Percentiles rank a stretch among this genome's conserved stretches.
These are phyloP conservation scores for Citrullus mucosospermus DNA, from an alignment of 306 rosid species.

Conservation along the genomic window DNA sequence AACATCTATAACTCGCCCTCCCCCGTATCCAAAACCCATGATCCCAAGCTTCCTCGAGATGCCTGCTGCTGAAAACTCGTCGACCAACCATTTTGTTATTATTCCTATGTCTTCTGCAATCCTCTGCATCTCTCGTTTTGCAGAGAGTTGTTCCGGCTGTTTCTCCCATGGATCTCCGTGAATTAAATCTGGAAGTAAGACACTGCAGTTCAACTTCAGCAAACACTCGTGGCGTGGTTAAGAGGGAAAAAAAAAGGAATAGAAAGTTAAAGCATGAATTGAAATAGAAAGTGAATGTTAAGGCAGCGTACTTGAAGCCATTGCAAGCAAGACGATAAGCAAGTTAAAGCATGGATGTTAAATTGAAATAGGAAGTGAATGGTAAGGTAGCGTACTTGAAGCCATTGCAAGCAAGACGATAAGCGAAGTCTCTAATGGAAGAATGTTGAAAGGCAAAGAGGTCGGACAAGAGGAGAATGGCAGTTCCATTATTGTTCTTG, in stretches of 20 bases:
- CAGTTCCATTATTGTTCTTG: conserved; percentile 65
- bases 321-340: conserved; percentile 73
- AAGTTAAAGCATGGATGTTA: too few relatives aligned
- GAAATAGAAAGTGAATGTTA: not conserved
- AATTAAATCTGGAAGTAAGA: conserved; percentile 70
- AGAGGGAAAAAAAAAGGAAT: not conserved
- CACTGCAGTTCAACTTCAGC: conserved; percentile 39
- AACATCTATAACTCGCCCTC: conserved; percentile 52
- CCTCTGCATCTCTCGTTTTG: conserved; percentile 33
- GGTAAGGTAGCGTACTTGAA: conserved; percentile 43
- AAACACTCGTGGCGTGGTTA: not conserved
- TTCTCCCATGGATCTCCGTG: conserved; percentile 58
- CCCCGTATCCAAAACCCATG: conserved; percentile 67
- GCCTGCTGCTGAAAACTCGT: conserved; percentile 59
- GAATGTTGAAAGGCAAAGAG: conserved; percentile 61
- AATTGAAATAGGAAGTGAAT: too few relatives aligned
- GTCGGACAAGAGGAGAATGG: conserved; percentile 64
- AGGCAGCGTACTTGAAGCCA: conserved; percentile 59
- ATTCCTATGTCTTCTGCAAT: conserved; percentile 36
- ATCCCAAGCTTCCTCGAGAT: conserved; percentile 59
- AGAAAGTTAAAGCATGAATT: too few relatives aligned
- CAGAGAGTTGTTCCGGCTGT: conserved; percentile 34
- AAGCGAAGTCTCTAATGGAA: conserved; percentile 64
- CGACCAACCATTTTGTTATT: conserved; percentile 62
- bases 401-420: conserved; percentile 70